Base-by-base conservation (phyloP, 176 grass and related monocot species). In the Carex littledalei region DNA sequence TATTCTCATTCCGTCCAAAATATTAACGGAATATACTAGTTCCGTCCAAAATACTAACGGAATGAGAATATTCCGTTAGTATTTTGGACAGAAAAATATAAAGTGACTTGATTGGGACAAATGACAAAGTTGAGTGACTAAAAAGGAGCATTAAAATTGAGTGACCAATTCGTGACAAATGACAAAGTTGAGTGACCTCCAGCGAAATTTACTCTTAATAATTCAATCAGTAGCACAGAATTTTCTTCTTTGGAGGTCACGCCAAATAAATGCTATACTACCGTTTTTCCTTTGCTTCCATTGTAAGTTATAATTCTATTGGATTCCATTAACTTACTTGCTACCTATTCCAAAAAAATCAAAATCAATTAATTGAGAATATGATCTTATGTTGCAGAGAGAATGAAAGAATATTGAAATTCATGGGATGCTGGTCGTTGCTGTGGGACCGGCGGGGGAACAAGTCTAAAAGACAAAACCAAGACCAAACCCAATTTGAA, bases 391-490 rank as follows among this genome's bases (percentile, higher is more conserved):
- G 5, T 66, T 81, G 76, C 89, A 97, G 94, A 87, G 94, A 90
- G 24, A 92, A 88, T 16, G 91, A 94, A 76, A 84, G 3, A 79
- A 62, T 13, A 85, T 90, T 67, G 87, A 67, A 87, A 47, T 65
- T 65, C 41, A 83, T 63, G 37, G 80, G 80, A 83, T 97, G 91
- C 79, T 97, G 89, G 94, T 69, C 91, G 52, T 61, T 70, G 84
- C 87, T 84, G 74, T 94, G 92, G 92, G 87, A 92, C 84, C 69
- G 84, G 37, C 41, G 84, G 68, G 84, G 86, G 82, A 82, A 91
- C 39, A 94, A 86, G 86, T 93, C 91, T 17, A 89, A 88, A 62
- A 81, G 31, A 52, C 39, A 21, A 53, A n/a, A 43, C 21, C 59
- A 39, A 39, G 5, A 39, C 37, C 37, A 39, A 39, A 5, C 31